phyloP scores from a whole-genome alignment of 2,329 filamentous ascomycete genomes.

The Arthrobotrys iridis region DNA sequence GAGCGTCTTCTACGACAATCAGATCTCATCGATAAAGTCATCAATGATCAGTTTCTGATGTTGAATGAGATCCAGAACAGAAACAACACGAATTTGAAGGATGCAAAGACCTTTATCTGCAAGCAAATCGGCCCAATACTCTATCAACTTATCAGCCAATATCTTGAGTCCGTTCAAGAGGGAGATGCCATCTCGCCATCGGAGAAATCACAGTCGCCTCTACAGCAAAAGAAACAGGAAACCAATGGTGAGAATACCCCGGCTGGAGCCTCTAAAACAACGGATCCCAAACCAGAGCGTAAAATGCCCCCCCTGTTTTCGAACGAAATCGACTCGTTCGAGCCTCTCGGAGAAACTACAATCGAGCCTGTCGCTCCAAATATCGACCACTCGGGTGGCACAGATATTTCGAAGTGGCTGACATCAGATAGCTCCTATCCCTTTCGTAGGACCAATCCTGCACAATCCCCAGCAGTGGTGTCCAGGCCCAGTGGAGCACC shows the following conservation, averaged over 20 bases:
- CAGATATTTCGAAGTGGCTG: constrained; percentile 19
- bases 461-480: constrained; percentile 8
- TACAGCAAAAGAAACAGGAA: constrained; percentile 11
- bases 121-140: constrained; percentile 44
- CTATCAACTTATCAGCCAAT: constrained; percentile 28
- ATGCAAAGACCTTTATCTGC: constrained; percentile 38
- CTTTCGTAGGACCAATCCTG: constrained; percentile 19
- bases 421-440: constrained; percentile 21
- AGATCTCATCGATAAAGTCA: constrained; percentile 40
- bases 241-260: neutral
- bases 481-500: neutral
- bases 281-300: neutral
- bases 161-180: constrained; percentile 21
- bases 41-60: constrained; percentile 24
- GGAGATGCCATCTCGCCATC: constrained; percentile 1
- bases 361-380: neutral
- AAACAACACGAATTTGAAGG: constrained; percentile 41
- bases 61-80: constrained; percentile 36
- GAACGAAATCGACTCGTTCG: neutral
- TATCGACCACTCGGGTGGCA: neutral
- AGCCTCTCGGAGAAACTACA: neutral
- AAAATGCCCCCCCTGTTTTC: neutral
- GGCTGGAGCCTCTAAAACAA: neutral
- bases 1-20: constrained; percentile 33
- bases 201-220: neutral